A percentile compares a stretch with the other conserved stretches of the same genome.
Conservation (phyloP, 163 green algal species). For the Scenedesmus sp. region DNA sequence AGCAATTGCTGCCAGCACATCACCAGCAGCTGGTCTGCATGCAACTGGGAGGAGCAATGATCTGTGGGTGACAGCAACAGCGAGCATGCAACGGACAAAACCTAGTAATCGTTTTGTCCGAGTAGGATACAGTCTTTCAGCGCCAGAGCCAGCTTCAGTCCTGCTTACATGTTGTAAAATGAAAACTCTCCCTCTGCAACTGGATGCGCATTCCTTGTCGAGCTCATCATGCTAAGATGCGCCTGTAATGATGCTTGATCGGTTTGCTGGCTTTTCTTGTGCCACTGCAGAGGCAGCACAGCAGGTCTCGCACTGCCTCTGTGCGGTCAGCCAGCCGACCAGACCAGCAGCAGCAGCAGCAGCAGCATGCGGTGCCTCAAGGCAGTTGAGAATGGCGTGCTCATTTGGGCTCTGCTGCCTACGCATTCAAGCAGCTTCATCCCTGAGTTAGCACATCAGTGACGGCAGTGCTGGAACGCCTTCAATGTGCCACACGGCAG, state of each 20-base stretch:
- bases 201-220: background rate
- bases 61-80: background rate
- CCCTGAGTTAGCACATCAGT: too few relatives aligned
- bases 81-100: background rate
- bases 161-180: background rate
- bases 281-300: constrained; percentile 20
- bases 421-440: too few relatives aligned
- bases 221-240: too few relatives aligned
- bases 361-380: background rate
- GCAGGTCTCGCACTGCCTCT: background rate
- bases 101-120: background rate
- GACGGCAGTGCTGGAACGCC: too few relatives aligned
- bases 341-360: constrained; percentile 6
- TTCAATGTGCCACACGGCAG: too few relatives aligned
- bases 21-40: background rate
- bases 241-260: background rate
- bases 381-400: background rate
- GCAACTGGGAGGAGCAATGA: background rate
- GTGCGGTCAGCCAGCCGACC: background rate
- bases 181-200: background rate
- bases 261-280: background rate
- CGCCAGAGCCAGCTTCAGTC: background rate
- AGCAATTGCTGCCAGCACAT: background rate
- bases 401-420: too few relatives aligned
- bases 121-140: background rate